A percentile compares a stretch with the other conserved stretches of the same genome.
Evolutionary conservation across 305 asterid species (phyloP).

Genomic region (Salvia sclarea): DNA sequence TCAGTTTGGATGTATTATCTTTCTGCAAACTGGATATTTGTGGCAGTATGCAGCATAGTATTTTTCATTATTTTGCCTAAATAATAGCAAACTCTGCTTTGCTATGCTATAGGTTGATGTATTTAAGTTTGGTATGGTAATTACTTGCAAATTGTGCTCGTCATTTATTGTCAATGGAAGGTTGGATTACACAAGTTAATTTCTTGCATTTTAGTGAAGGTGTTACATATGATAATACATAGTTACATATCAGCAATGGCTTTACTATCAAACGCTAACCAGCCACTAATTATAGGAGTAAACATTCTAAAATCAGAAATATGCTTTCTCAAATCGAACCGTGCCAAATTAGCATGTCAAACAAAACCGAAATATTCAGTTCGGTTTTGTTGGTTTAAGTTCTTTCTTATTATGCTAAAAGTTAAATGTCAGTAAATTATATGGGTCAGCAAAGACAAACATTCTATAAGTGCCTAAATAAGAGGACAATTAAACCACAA

Average conservation of each 20-base stretch:
- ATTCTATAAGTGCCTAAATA: too few relatives aligned
- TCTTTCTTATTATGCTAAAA: too few relatives aligned
- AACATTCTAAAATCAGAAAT: too few relatives aligned
- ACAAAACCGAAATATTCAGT: too few relatives aligned
- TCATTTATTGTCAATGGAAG: conserved; percentile 1
- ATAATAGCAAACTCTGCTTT: conserved; percentile 34
- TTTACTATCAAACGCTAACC: too few relatives aligned
- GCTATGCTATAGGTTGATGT: conserved; percentile 2
- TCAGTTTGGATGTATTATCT: neutral
- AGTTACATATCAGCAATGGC: too few relatives aligned
- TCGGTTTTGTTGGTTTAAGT: too few relatives aligned
- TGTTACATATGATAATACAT: too few relatives aligned
- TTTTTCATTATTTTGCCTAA: conserved; percentile 29
- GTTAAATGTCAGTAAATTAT: too few relatives aligned
- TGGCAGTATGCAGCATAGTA: conserved; percentile 4
- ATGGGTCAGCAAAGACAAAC: neutral
- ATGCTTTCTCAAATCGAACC: too few relatives aligned
- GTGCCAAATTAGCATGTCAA: too few relatives aligned
- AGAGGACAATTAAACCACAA: neutral
- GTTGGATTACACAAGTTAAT: neutral
- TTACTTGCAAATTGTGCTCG: neutral
- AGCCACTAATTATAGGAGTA: too few relatives aligned
- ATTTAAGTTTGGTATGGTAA: neutral
- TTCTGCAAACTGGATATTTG: conserved; percentile 3
- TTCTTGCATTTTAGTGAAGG: neutral